Percentiles rank a stretch among this genome's conserved stretches.
phyloP scores from a whole-genome alignment of 129 eudicot genomes.

The Arctium lappa region DNA sequence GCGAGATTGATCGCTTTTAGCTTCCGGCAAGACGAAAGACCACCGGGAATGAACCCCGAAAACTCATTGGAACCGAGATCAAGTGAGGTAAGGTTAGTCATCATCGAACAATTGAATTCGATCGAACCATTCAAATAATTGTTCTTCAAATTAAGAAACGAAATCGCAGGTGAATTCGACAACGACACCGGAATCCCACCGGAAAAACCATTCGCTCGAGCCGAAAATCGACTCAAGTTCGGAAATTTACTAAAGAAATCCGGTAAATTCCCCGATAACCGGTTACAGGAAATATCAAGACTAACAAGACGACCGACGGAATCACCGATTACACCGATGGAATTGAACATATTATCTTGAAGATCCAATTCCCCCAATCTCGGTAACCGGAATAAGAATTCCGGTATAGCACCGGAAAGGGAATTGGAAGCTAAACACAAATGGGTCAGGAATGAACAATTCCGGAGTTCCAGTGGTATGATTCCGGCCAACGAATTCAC shows the following conservation, averaged over 20 bases:
- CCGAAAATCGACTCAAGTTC: slow-evolving; percentile 35
- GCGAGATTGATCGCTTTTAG: slow-evolving; percentile 53
- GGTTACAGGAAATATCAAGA: slow-evolving; percentile 49
- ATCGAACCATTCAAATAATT: slow-evolving; percentile 45
- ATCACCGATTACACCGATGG: slow-evolving; percentile 36
- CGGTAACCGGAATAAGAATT: slow-evolving; percentile 36
- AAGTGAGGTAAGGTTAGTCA: slow-evolving; percentile 49
- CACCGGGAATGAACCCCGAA: slow-evolving; percentile 39
- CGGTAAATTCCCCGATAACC: slow-evolving; percentile 49
- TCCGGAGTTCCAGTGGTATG: slow-evolving; percentile 33
- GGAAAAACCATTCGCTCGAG: slow-evolving; percentile 44
- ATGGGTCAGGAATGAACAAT: slow-evolving; percentile 40
- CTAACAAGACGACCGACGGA: slow-evolving; percentile 22
- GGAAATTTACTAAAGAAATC: slow-evolving; percentile 42
- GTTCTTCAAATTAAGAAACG: slow-evolving; percentile 43
- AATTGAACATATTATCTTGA: slow-evolving; percentile 39
- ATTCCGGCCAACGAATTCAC: slow-evolving; percentile 39
- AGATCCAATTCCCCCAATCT: slow-evolving; percentile 33
- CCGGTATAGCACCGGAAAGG: slow-evolving; percentile 42
- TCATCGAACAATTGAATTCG: slow-evolving; percentile 51
- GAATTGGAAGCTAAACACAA: slow-evolving; percentile 35
- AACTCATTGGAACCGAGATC: slow-evolving; percentile 52
- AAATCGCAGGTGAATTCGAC: slow-evolving; percentile 36
- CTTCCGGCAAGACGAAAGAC: slow-evolving; percentile 39
- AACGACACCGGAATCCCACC: slow-evolving; percentile 50